A percentile compares a stretch with the other conserved stretches of the same genome.
Evolutionary conservation across 106 monocot genomes (phyloP).

Genomic region (Xerophyta viscosa): DNA sequence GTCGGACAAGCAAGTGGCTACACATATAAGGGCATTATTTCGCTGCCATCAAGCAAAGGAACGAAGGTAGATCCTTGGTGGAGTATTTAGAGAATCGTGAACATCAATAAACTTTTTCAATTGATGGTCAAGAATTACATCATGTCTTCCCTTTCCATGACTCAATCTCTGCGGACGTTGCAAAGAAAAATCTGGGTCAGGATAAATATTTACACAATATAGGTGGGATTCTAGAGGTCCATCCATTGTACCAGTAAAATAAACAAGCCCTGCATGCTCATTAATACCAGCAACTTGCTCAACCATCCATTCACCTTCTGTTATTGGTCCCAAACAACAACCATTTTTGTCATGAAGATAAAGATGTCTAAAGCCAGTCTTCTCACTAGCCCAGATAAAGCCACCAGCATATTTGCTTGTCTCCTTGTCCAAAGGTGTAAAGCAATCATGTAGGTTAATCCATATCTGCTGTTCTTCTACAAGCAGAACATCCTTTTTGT

Average conservation of each 20-base stretch:
- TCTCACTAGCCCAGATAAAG: conserved; percentile 97
- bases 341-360: conserved; percentile 84
- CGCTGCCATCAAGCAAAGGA: conserved; percentile 69
- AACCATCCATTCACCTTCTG: conserved; percentile 94
- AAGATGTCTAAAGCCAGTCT: conserved; percentile 87
- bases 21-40: conserved; percentile 72
- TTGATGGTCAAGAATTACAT: conserved; percentile 86
- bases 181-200: conserved; percentile 59
- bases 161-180: conserved; percentile 69
- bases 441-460: conserved; percentile 90
- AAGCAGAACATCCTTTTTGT: conserved; percentile 44
- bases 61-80: conserved; percentile 66
- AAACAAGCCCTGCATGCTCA: conserved; percentile 74
- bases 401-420: conserved; percentile 37
- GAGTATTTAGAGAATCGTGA: conserved; percentile 64
- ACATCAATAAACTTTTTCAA: conserved; percentile 83
- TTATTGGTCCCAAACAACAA: conserved; percentile 72
- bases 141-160: conserved; percentile 69
- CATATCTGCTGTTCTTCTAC: conserved; percentile 71
- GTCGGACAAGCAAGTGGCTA: conserved; percentile 39
- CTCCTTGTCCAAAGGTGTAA: conserved; percentile 76
- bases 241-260: conserved; percentile 90
- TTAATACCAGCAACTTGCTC: conserved; percentile 90
- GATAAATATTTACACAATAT: conserved; percentile 61
- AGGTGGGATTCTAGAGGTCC: conserved; percentile 71